Conservation (phyloP, 2,329 filamentous ascomycete genomes). For the Fusarium chuoi region DNA sequence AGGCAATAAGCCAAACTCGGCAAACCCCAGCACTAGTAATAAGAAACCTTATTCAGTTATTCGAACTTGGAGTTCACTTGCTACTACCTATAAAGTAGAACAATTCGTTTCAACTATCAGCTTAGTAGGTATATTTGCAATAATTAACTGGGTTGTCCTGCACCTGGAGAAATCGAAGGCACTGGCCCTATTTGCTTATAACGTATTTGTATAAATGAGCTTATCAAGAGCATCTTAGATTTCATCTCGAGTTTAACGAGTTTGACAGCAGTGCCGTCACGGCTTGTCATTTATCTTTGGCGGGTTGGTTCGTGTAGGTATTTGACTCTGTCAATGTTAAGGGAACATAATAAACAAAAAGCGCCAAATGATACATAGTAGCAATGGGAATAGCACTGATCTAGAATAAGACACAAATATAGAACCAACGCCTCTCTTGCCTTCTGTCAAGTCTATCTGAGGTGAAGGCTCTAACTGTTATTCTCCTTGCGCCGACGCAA, state of each 20-base stretch:
- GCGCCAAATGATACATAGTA: neutral
- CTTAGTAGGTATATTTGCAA: neutral
- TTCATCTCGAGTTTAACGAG: neutral
- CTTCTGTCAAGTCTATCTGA: neutral
- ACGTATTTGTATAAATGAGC: neutral
- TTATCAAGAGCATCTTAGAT: neutral
- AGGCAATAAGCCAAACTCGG: neutral
- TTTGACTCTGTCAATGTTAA: neutral
- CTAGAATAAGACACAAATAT: neutral
- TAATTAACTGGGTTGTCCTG: neutral
- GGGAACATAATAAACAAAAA: neutral
- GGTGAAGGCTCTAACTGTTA: neutral
- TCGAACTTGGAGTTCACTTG: neutral
- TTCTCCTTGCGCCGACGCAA: neutral
- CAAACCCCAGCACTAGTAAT: neutral
- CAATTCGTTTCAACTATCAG: neutral
- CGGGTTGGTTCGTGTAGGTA: neutral
- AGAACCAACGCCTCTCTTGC: neutral
- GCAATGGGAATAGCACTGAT: neutral
- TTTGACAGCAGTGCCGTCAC: too few relatives aligned
- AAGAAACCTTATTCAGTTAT: neutral
- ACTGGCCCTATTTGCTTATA: neutral
- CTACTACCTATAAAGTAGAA: neutral
- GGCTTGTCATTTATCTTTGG: neutral
- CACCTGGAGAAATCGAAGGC: neutral